Percentiles rank a stretch among this genome's conserved stretches.
phyloP scores from a whole-genome alignment of 2,329 filamentous ascomycete species.

The Fusarium globosum region DNA sequence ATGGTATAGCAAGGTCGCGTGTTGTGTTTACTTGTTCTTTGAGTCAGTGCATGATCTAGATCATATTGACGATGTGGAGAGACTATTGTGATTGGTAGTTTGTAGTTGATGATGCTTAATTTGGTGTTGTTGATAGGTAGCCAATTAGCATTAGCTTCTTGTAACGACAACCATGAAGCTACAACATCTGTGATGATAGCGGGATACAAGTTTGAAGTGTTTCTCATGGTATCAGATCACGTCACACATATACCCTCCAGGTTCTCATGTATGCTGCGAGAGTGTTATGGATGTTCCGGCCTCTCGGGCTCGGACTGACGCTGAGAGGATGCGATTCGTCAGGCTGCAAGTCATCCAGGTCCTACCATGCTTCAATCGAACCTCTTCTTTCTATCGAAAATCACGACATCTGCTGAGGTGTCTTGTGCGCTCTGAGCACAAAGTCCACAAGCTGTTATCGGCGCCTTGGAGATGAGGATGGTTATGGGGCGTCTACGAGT shows the following conservation, averaged over 20 bases:
- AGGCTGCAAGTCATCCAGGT: neutral
- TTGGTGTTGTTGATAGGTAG: neutral
- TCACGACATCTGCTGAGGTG: accelerated
- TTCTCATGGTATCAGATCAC: neutral
- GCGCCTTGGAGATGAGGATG: neutral
- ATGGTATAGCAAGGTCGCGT: neutral
- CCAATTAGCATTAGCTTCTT: neutral
- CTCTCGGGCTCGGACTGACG: neutral
- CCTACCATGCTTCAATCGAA: accelerated
- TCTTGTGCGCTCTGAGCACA: too few species aligned
- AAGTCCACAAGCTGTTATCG: neutral
- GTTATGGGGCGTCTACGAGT: neutral
- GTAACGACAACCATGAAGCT: neutral
- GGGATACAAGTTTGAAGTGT: neutral
- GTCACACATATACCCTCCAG: neutral
- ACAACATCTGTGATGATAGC: too few species aligned
- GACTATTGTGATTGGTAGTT: neutral
- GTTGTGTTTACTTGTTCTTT: neutral
- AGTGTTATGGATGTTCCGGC: neutral
- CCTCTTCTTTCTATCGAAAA: accelerated
- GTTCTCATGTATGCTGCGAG: too few species aligned
- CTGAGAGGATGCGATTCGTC: neutral
- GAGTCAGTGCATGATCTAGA: neutral
- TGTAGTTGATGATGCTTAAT: neutral
- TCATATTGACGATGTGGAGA: neutral